Evolutionary conservation across 345 rosid genomes (phyloP), one percentile per base, ranked within the genome.

Genomic region (Populus simonii): DNA sequence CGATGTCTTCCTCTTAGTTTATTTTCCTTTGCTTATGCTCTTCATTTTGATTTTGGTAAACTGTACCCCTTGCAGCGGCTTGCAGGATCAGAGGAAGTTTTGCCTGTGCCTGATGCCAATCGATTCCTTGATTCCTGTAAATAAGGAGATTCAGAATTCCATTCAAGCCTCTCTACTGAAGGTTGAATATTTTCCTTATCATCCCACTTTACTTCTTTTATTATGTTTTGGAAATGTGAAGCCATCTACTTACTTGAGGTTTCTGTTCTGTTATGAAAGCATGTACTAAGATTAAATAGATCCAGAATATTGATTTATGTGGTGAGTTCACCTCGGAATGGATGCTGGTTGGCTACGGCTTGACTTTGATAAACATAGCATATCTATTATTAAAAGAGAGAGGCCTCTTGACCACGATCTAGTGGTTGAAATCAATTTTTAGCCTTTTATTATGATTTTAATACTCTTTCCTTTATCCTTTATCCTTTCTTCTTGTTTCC

Each of bases 21-120:
- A 61, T 45, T 73, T 55, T 47, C 70, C 36, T 73, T 70, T 76
- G 55, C 38, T 65, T 70, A 49, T 72, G 45, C 15, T n/a, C 67
- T 39, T 29, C n/a, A 33, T 53, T 65, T 68, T 36, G 71, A 72
- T 80, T 70, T 63, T 45, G 68, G 65, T 84, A 67, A 77, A 71
- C 61, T 72, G 59, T 53, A 82, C 49, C 81, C 77, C 84, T 78
- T 86, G 84, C 93, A 94, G 98, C 92, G 91, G 66, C 83, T 92
- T 76, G 93, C 93, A 51, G 94, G 90, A 75, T 87, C 89, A 68
- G 97, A 94, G 79, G 98, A 94, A 86, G 84, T 87, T 45, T 73
- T 89, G 71, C 95, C 94, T 77, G 67, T 80, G 68, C 88, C 90
- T 36, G 87, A 81, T 66, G 74, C 80, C 83, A 84, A 77, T 76